These are phyloP conservation scores for Globisporangium rhizosaccharum DNA, from an alignment of 352 stramenopile genomes.

Conservation along the genomic window DNA sequence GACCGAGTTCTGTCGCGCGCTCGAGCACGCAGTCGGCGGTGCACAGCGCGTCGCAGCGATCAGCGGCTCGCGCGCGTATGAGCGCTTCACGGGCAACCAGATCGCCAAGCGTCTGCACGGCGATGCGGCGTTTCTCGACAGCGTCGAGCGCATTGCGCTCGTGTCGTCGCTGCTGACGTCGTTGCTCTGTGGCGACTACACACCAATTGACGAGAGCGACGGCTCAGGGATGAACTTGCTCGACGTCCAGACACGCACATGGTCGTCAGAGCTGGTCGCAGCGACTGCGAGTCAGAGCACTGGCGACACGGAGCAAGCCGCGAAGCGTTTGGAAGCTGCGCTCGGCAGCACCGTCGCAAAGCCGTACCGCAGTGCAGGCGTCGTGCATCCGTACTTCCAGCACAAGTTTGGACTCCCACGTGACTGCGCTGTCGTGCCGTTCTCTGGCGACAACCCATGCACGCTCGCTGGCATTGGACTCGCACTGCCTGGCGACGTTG, in stretches of 20 bases:
- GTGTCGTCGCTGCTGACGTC: slow-evolving; percentile 77
- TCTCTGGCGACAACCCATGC: slow-evolving; percentile 82
- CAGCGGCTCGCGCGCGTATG: slow-evolving; percentile 74
- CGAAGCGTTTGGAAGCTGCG: slow-evolving; percentile 12
- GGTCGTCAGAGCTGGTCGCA: slow-evolving; percentile 44
- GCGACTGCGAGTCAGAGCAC: slow-evolving; percentile 26
- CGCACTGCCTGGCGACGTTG: slow-evolving; percentile 44
- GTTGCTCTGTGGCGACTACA: slow-evolving; percentile 55
- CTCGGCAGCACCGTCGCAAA: slow-evolving; percentile 38
- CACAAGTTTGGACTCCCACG: slow-evolving; percentile 53
- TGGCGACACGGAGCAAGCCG: not conserved
- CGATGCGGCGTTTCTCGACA: slow-evolving; percentile 35
- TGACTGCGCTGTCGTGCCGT: slow-evolving; percentile 60
- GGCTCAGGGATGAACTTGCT: slow-evolving; percentile 84
- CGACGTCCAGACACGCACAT: slow-evolving; percentile 50
- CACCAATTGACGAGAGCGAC: slow-evolving; percentile 73
- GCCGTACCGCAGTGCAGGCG: slow-evolving; percentile 39
- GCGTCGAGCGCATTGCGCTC: slow-evolving; percentile 41
- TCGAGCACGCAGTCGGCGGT: slow-evolving; percentile 60
- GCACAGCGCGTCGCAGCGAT: slow-evolving; percentile 52
- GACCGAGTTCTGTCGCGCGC: slow-evolving; percentile 36
- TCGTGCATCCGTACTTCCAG: slow-evolving; percentile 57
- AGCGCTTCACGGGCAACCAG: slow-evolving; percentile 81
- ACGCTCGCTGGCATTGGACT: slow-evolving; percentile 64
- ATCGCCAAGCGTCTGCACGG: slow-evolving; percentile 55